A percentile compares a stretch with the other conserved stretches of the same genome.
phyloP scores from a whole-genome alignment of 2,329 filamentous ascomycete genomes.

The Arachnomyces sp. region DNA sequence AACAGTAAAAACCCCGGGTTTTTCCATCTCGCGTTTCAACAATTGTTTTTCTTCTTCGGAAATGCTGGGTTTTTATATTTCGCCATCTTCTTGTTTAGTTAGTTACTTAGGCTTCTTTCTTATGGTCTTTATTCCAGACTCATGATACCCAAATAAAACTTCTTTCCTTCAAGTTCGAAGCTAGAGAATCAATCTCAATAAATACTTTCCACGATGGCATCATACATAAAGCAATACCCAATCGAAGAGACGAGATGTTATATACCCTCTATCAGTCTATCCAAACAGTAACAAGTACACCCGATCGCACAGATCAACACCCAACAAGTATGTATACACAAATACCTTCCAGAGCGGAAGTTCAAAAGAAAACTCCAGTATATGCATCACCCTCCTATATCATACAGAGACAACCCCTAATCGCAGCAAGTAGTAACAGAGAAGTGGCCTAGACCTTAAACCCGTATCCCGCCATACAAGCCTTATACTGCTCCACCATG shows the following conservation, averaged over 20 bases:
- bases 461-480: conserved; percentile 87
- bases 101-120: background rate
- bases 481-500: conserved; percentile 75
- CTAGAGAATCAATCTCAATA: background rate
- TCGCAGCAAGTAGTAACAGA: background rate
- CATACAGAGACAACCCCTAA: conserved; percentile 1
- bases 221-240: background rate
- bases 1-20: conserved; percentile 20
- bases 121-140: no score
- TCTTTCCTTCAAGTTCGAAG: conserved; percentile 2
- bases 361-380: no score
- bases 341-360: background rate
- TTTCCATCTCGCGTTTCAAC: background rate
- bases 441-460: conserved; percentile 64
- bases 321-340: background rate
- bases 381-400: background rate
- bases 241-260: conserved; percentile 2
- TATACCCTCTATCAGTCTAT: background rate
- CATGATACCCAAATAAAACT: no score
- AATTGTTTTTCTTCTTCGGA: background rate
- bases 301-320: background rate
- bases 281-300: background rate
- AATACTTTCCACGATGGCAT: background rate
- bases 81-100: conserved; percentile 6
- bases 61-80: background rate